phyloP scores from a whole-genome alignment of 2,329 filamentous ascomycete genomes.

The Scolecobasidium constrictum region DNA sequence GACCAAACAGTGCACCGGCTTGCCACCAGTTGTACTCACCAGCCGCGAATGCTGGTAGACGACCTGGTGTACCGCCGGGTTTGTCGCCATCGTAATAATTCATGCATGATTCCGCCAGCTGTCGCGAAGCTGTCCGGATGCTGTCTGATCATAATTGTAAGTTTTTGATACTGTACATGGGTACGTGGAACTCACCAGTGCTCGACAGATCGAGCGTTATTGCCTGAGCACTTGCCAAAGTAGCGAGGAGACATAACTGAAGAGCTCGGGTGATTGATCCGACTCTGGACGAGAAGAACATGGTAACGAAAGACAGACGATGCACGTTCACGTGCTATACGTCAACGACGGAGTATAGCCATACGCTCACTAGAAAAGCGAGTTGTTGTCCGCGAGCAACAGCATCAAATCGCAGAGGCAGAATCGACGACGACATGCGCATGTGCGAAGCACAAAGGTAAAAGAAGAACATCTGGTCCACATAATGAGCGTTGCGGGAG shows the following conservation, averaged over 20 bases:
- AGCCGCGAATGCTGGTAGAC: slow-evolving; percentile 1
- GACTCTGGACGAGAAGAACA: background rate
- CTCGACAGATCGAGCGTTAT: background rate
- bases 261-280: background rate
- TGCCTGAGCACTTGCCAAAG: background rate
- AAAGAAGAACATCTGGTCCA: too few species aligned
- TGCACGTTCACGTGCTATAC: too few species aligned
- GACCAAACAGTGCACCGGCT: background rate
- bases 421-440: too few species aligned
- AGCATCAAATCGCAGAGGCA: too few species aligned
- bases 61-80: slow-evolving; percentile 8
- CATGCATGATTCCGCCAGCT: slow-evolving; percentile 8
- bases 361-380: too few species aligned
- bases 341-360: too few species aligned
- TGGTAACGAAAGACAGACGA: background rate
- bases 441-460: too few species aligned
- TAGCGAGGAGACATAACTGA: background rate
- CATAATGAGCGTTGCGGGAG: too few species aligned
- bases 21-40: slow-evolving; percentile 10
- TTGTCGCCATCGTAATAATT: slow-evolving; percentile 10
- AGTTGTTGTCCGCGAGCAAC: too few species aligned
- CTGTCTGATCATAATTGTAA: slow-evolving; percentile 3
- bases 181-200: background rate
- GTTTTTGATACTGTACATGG: background rate
- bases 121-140: slow-evolving; percentile 1